phyloP scores from a whole-genome alignment of 1,284 basidiomycete species.

The Takashimella koratensis region DNA sequence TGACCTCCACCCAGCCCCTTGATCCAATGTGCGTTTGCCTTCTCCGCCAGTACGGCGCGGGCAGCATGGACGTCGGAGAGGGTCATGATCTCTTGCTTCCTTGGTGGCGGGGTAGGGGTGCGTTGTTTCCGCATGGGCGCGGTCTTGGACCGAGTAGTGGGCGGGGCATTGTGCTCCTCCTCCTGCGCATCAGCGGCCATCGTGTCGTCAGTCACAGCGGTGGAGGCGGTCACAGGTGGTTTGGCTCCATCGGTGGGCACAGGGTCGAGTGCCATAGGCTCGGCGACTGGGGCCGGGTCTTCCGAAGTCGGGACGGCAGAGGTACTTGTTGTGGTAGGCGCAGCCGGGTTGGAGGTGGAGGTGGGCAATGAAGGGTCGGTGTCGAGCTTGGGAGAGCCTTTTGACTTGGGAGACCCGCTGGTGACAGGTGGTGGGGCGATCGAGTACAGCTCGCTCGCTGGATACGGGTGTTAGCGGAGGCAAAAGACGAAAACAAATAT shows the following conservation, averaged over 20 bases:
- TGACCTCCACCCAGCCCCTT: constrained; percentile 46
- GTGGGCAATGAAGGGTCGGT: background rate
- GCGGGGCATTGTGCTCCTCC: constrained; percentile 17
- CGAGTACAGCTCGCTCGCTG: constrained; percentile 39
- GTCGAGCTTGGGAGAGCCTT: background rate
- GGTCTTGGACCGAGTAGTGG: constrained; percentile 43
- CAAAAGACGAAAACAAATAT: too few relatives aligned
- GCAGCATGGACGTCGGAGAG: constrained; percentile 42
- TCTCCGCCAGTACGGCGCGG: constrained; percentile 40
- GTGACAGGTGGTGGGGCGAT: constrained; percentile 20
- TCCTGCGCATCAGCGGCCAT: constrained; percentile 7
- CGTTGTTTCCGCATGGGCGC: constrained; percentile 26
- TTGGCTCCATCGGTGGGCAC: background rate
- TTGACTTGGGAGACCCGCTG: constrained; percentile 11
- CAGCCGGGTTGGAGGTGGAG: background rate
- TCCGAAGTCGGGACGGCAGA: background rate
- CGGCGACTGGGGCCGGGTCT: background rate
- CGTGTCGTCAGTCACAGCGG: background rate
- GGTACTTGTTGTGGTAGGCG: background rate
- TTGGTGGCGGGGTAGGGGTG: constrained; percentile 18
- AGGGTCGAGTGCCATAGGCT: background rate
- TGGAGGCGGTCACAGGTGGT: background rate
- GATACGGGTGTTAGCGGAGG: too few relatives aligned
- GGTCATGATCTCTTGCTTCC: constrained; percentile 41
- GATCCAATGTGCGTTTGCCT: constrained; percentile 46